Base-by-base conservation (phyloP, 306 rosid species). In the Gleditsia sinensis region DNA sequence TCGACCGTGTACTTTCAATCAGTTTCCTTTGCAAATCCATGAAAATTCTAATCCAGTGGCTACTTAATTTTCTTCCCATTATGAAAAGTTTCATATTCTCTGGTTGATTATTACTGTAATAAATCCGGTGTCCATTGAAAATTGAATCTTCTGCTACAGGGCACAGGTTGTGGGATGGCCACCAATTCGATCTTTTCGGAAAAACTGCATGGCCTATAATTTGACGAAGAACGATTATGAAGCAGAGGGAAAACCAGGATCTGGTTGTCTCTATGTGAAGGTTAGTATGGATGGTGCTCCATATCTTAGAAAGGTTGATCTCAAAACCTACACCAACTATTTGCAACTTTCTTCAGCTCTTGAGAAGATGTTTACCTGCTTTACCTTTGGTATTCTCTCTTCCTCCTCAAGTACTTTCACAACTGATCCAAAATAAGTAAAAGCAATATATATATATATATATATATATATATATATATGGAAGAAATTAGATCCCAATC, bases 231-330 rank as follows among this genome's bases (percentile, higher is more conserved):
- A 75, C 83, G 83, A 55, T 33, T 91, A 87, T n/a, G 92, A 89
- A 54, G 82, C 68, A 34, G 90, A 85, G 11, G 94, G 80, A 4
- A 90, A 94, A 75, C 21, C 80, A 14, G 92, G 88, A 20, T 54
- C 75, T 33, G 87, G 88, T 23, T 88, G 90, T 85, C 83, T 88
- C 11, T 94, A 90, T 87, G 89, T 94, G 1, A 94, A 94, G 78
- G 97, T 94, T 17, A 86, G 99, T 84, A 94, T 92, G 99, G 97
- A 92, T 72, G 99, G 97, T 69, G 99, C 97, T 67, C 99, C 99
- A 27, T 94, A 92, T 81, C 90, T 94, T 16, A 80, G 99, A 79
- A 94, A 94, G 86, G 87, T 94, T 71, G 93, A 94, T 83, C 95
- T 94, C 39, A 88, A 85, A 78, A 84, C 72, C 70, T 88, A 84